Evolutionary conservation across 2,329 filamentous ascomycete species (phyloP), one percentile per base, ranked within the genome.

Genomic region (Trichoderma aggressivum): DNA sequence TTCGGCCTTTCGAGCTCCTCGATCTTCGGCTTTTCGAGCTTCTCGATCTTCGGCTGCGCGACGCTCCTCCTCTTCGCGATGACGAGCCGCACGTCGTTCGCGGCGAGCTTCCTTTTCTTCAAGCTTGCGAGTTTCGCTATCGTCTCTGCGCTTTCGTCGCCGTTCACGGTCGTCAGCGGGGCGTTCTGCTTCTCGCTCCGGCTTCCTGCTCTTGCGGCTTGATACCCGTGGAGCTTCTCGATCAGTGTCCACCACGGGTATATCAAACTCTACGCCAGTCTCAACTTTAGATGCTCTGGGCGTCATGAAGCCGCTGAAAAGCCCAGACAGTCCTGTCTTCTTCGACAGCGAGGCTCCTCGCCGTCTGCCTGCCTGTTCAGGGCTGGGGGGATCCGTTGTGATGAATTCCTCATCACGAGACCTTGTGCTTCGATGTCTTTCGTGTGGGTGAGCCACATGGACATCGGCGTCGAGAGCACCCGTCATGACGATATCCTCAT

Each of bases 231-330:
- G 63, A 2, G 26, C 88, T 78, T 92, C 91, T 30, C 85, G 83
- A 14, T 90, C 88, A 34, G 85, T 83, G 18, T 90, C 88, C 3
- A 86, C 82, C 71, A 84, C 82, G 7, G 81, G 79, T 11, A 78
- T 81, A 32, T 86, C 86, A 16, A 79, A 85, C 50, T 88, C 87
- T 53, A 79, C 82, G 71, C 84, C 86, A 8, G 81, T 83, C 50
- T 87, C 88, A 5, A 84, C 80, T 74, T 81, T 79, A 56, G 74
- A 84, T 14, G 83, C 75, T 73, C 83, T 84, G 10, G 84, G 80
- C 62, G 84, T 83, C 73, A 84, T 85, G 16, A 90, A 79, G 34
- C 88, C 88, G 64, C 89, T 88, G 74, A 94, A 89, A 7, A 94
- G 83, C 32, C 88, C 86, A 30, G 86, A 84, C 28, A 91, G 79